Evolutionary conservation across 148 eudicot genomes (phyloP), one percentile per base, ranked within the genome.

Genomic region (Fagopyrum homotropicum): DNA sequence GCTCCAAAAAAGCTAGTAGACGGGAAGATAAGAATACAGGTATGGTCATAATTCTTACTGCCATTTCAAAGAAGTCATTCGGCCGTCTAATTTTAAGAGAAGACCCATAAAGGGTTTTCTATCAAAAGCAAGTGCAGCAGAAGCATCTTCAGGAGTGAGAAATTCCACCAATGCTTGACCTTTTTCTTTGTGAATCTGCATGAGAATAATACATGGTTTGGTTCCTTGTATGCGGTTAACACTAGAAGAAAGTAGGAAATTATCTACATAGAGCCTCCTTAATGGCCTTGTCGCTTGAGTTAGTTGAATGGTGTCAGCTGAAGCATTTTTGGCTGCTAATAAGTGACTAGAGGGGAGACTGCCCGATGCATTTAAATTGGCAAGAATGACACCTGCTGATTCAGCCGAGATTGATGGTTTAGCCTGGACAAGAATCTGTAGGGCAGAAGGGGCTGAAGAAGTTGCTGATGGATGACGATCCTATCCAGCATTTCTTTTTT

Each of bases 231-330:
- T 77, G 57, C 83, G 82, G 81, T 81, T 88, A 72, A 86, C 88
- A 80, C 96, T 89, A 61, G 91, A 85, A 64, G 90, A 79, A 50
- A 89, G 85, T 75, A 95, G 81, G 69, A 82, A 85, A 66, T 81
- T 82, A 78, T 95, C 99, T 15, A 90, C 84, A 79, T 90, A 95
- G 55, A 95, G 91, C 89, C 98, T 88, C 87, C 99, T 90, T 89
- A 86, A 86, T 75, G 97, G 99, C 74, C 99, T 84, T 70, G 99
- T 95, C 40, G 99, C 96, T 88, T 95, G 96, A 59, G 99, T 95
- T 75, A 95, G 89, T 83, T 95, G 99, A 76, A 95, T 79, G 63
- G 97, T 85, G 78, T 95, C 99, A 75, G 88, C 64, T 12, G 92
- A 80, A 76, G 86, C 83, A 77, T 84, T 82, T 75, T 81, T 80